Evolutionary conservation across 2,329 filamentous ascomycete species (phyloP).

Genomic region (Fusarium sp.): DNA sequence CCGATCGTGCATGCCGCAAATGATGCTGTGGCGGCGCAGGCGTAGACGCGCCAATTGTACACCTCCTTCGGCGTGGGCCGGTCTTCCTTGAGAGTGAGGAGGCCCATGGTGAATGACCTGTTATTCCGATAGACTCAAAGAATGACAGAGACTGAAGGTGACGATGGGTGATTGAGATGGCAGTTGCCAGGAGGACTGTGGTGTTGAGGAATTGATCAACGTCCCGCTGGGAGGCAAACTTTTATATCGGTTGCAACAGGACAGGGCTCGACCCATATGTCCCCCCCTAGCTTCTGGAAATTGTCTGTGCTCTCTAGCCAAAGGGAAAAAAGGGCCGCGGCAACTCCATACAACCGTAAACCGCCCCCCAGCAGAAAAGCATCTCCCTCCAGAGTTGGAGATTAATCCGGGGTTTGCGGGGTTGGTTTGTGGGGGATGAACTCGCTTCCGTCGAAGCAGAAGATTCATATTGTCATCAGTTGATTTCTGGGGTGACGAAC

Average conservation of each 20-base stretch:
- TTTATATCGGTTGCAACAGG: conserved; percentile 32
- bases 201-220: conserved; percentile 12
- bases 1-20: conserved; percentile 69
- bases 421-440: conserved; percentile 45
- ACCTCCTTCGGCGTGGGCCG: conserved; percentile 67
- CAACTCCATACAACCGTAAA: conserved; percentile 16
- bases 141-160: not conserved
- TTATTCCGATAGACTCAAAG: not conserved
- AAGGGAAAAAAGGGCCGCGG: not conserved
- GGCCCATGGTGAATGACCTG: conserved; percentile 49
- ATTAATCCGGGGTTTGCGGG: conserved; percentile 45
- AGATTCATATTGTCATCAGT: conserved; percentile 30
- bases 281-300: conserved; percentile 14
- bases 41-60: conserved; percentile 72
- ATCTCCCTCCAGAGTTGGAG: conserved; percentile 33
- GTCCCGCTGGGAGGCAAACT: conserved; percentile 32
- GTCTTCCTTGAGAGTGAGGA: conserved; percentile 66
- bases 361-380: conserved; percentile 1
- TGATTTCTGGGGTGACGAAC: conserved; percentile 9
- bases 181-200: conserved; percentile 16
- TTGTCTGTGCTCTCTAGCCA: conserved; percentile 14
- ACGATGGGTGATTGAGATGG: conserved; percentile 8
- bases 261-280: conserved; percentile 13
- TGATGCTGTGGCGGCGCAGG: conserved; percentile 64
- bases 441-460: conserved; percentile 39